A percentile compares a stretch with the other conserved stretches of the same genome.
Conservation (phyloP, 495 filamentous ascomycete genomes). For the Cladorrhinum samala region DNA sequence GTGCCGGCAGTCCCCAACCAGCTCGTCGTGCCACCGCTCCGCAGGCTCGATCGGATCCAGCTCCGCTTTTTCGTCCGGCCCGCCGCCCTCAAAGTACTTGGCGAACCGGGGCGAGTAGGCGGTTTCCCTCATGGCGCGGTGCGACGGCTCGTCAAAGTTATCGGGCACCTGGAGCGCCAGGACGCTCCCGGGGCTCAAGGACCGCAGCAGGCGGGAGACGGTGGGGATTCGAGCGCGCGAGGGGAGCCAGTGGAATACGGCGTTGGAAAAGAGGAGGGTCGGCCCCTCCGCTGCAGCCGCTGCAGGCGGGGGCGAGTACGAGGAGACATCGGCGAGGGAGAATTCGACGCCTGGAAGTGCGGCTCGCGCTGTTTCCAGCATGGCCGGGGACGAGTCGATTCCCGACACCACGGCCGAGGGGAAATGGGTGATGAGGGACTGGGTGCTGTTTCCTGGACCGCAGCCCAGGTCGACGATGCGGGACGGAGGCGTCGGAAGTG, state of each 20-base stretch:
- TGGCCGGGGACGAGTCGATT: slow-evolving; percentile 49
- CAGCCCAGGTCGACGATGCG: slow-evolving; percentile 50
- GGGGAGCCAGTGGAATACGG: slow-evolving; percentile 51
- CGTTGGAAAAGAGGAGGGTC: slow-evolving; percentile 50
- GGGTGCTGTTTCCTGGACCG: slow-evolving; percentile 50
- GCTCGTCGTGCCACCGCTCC: slow-evolving; percentile 38
- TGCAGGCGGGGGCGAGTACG: slow-evolving; percentile 24
- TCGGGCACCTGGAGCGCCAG: slow-evolving; percentile 53
- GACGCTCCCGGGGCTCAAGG: slow-evolving; percentile 36
- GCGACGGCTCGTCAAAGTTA: slow-evolving; percentile 44
- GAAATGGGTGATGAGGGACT: slow-evolving; percentile 36
- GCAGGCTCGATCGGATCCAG: slow-evolving; percentile 44
- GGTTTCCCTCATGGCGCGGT: slow-evolving; percentile 42
- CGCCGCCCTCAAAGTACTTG: slow-evolving; percentile 13
- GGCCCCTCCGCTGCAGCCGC: slow-evolving; percentile 7
- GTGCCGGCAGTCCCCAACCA: slow-evolving; percentile 34
- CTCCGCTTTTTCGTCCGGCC: slow-evolving; percentile 21
- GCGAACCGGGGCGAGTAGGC: slow-evolving; percentile 36
- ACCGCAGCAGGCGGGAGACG: slow-evolving; percentile 35
- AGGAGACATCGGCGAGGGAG: slow-evolving; percentile 31
- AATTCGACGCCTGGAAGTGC: slow-evolving; percentile 32
- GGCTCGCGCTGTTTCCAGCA: slow-evolving; percentile 43
- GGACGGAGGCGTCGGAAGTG: slow-evolving; percentile 18
- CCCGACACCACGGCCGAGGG: slow-evolving; percentile 41
- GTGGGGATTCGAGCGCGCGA: slow-evolving; percentile 34